Evolutionary conservation across 371 early-diverging fungal genomes (phyloP).

Genomic region (Furculomyces boomerangus): DNA sequence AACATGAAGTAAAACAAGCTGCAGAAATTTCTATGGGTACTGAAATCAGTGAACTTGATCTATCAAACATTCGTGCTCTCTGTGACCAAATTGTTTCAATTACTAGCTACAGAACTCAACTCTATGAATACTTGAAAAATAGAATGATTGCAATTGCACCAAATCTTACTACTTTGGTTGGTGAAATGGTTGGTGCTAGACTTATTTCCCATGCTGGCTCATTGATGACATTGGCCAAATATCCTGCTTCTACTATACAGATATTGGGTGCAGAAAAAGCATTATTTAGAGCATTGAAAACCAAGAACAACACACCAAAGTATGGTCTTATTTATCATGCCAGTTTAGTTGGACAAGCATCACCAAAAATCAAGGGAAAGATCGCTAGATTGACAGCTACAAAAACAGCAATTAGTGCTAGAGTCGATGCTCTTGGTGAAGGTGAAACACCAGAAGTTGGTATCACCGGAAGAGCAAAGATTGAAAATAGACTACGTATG

Average conservation of each 20-base stretch:
- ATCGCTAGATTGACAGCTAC: constrained; percentile 82
- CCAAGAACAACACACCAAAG: constrained; percentile 90
- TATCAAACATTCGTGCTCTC: constrained; percentile 62
- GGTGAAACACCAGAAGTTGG: constrained; percentile 58
- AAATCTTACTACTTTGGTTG: constrained; percentile 79
- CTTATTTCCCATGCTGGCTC: constrained; percentile 86
- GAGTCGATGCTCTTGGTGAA: constrained; percentile 83
- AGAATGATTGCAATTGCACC: constrained; percentile 85
- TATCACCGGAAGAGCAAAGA: constrained; percentile 58
- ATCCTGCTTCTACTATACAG: constrained; percentile 90
- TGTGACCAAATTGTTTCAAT: constrained; percentile 71
- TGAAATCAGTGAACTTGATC: constrained; percentile 76
- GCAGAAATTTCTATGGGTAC: constrained; percentile 91
- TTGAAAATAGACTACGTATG: constrained; percentile 72
- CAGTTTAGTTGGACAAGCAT: constrained; percentile 71
- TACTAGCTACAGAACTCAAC: constrained; percentile 69
- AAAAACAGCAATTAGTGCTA: constrained; percentile 80
- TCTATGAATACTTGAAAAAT: constrained; percentile 76
- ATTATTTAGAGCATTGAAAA: constrained; percentile 87
- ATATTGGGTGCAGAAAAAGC: constrained; percentile 97
- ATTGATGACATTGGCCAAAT: constrained; percentile 75
- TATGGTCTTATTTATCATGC: constrained; percentile 92
- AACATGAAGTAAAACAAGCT: constrained; percentile 56
- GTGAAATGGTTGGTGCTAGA: constrained; percentile 82
- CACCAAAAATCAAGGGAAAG: constrained; percentile 77